phyloP scores from a whole-genome alignment of 2,329 filamentous ascomycete genomes.

The Phoma sp. region DNA sequence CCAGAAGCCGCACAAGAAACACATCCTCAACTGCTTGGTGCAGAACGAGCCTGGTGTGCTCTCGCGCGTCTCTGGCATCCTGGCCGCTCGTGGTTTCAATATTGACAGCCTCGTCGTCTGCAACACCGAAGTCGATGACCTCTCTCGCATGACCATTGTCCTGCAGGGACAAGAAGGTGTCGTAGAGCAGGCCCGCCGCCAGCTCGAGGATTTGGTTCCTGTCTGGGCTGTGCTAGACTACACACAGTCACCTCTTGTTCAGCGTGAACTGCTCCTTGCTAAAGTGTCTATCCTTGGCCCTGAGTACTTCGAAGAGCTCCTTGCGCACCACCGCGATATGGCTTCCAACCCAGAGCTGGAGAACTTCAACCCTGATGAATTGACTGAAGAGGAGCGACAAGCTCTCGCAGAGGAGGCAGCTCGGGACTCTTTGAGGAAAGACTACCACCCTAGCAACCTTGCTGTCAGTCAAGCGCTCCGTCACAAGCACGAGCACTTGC shows the following conservation, averaged over 20 bases:
- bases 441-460: conserved; percentile 91
- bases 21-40: conserved; percentile 97
- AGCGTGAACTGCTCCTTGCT: conserved; percentile 92
- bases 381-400: conserved; percentile 44
- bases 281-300: conserved; percentile 97
- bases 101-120: conserved; percentile 98
- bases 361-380: conserved; percentile 30
- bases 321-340: conserved; percentile 95
- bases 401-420: conserved; percentile 46
- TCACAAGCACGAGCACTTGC: conserved; percentile 97
- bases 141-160: conserved; percentile 99
- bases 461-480: conserved; percentile 87
- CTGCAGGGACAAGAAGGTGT: conserved; percentile 95
- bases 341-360: conserved; percentile 56
- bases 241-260: conserved; percentile 88
- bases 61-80: conserved; percentile 93
- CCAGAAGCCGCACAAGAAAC: conserved; percentile 83
- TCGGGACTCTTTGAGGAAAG: conserved; percentile 55
- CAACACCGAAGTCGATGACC: conserved; percentile 94
- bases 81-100: conserved; percentile 97
- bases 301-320: conserved; percentile 97
- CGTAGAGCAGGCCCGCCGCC: conserved; percentile 93
- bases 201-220: conserved; percentile 94
- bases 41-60: conserved; percentile 99
- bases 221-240: conserved; percentile 99